Evolutionary conservation across 495 filamentous ascomycete species (phyloP).

Genomic region (Pyronema domesticum): DNA sequence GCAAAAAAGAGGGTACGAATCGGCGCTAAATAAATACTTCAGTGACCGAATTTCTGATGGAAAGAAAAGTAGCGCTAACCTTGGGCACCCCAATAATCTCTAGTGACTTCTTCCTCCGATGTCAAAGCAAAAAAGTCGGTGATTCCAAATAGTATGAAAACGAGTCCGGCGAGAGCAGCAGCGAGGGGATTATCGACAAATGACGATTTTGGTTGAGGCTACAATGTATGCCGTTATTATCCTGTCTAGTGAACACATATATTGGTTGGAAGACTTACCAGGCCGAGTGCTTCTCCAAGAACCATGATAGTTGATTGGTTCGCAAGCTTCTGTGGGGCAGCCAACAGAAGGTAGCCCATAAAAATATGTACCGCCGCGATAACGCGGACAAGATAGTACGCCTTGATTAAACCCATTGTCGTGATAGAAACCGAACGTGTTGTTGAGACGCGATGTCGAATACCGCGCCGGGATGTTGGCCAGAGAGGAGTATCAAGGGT

Average conservation of each 20-base stretch:
- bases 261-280: slow-evolving; percentile 5
- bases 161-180: slow-evolving; percentile 14
- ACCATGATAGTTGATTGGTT: slow-evolving; percentile 10
- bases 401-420: slow-evolving; percentile 12
- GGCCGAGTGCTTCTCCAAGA: slow-evolving; percentile 20
- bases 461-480: neutral
- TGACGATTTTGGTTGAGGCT: slow-evolving; percentile 14
- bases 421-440: neutral
- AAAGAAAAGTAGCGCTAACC: slow-evolving; percentile 3
- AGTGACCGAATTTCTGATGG: no score
- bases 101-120: slow-evolving; percentile 9
- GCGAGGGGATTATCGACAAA: slow-evolving; percentile 19
- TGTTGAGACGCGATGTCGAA: neutral
- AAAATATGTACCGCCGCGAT: slow-evolving; percentile 12
- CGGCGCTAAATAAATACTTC: slow-evolving; percentile 4
- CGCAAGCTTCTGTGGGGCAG: slow-evolving; percentile 7
- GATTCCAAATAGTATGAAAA: slow-evolving; percentile 17
- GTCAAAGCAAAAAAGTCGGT: slow-evolving; percentile 13
- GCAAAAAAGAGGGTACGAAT: slow-evolving; percentile 25
- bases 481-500: neutral
- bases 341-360: slow-evolving; percentile 10
- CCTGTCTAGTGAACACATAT: neutral
- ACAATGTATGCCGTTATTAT: neutral
- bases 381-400: slow-evolving; percentile 14
- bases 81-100: slow-evolving; percentile 22